Base-by-base conservation (phyloP, 2,329 filamentous ascomycete species). In the Ampelomyces quisqualis region DNA sequence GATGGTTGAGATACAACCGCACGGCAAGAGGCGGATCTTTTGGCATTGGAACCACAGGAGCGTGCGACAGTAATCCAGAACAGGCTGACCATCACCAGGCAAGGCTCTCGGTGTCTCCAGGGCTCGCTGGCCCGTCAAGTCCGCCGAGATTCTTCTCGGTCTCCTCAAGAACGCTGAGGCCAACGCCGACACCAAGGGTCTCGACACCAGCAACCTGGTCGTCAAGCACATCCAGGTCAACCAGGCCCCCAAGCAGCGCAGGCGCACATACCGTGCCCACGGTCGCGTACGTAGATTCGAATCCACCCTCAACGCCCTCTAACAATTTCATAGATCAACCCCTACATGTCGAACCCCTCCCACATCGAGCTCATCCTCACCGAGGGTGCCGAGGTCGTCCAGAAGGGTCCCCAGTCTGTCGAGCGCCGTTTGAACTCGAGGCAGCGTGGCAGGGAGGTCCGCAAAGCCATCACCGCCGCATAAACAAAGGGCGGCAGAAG, bases 201-300 rank as follows among this genome's bases (percentile, higher is more conserved):
- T 76, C 43, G 74, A 98, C 78, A 97, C 90, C 72, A 85, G 85
- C 78, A 94, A 94, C 82, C 81, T 98, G 72, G 78, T 97, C 73
- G 88, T 98, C 79, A 96, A 96, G 88, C 94, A 96, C 87, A 98
- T 98, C 79, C 93, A 98, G 82, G 93, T 98, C 83, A 98, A 98
- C 88, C 93, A 98, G 83, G 94, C 93, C 66, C 93, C 93, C 70
- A 97, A 97, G 86, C 91, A 97, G 83, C 86, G 93, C 74, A 85
- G 93, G 79, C 86, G 93, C 76, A 98, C 93, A 73, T 98, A 98
- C 88, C 90, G 93, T 85, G 94, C 94, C 58, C 93, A 98, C 84
- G 93, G 93, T 85, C 90, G 93, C 81, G 91, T 96, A 94, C 69
- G 90, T 89, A 45, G 29, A 19, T 35, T 23, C 38, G 15, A 5